Base-by-base conservation (phyloP, 345 rosid species). In the Lenwebbia sp. region DNA sequence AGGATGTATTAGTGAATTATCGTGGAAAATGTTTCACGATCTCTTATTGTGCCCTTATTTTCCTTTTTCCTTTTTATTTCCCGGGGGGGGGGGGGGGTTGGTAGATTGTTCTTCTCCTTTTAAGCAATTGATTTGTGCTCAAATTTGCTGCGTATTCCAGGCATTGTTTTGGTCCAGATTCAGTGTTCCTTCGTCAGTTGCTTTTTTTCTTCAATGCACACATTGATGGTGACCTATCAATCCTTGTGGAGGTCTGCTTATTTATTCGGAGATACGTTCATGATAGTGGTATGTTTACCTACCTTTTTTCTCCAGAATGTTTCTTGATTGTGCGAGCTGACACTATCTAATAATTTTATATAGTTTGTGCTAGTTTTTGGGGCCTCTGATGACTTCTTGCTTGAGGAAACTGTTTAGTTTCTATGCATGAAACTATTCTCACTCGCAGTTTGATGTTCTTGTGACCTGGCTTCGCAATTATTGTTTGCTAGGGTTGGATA, bases 111-210 rank as follows among this genome's bases (percentile, higher is more conserved):
- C 47, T 70, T 25, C 81, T 70, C 6, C 47, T 19, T 83, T 11
- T 83, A 28, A 53, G 55, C 57, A 52, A 52, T 19, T 83, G 60
- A 55, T 83, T 55, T 83, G 41, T 83, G 84, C n/a, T 53, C 23
- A 52, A 83, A 52, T 83, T 83, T 55, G 44, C 44, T 33, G 41
- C 10, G 5, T 52, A 54, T 87, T 87, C 47, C 95, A 98, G 99
- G 91, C 88, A 88, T 91, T 96, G 93, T 89, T 98, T 98, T 88
- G 96, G 95, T 92, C 95, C 97, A 82, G 91, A 92, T 86, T 98
- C 99, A 40, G 92, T 88, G 84, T 98, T 96, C 90, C 94, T 98
- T 75, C 91, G 91, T 54, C 96, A 94, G 91, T 88, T 95, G 51
- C 91, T 94, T 85, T 98, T 96, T 88, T 94, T 95, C 93, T 92